Evolutionary conservation across 2,329 filamentous ascomycete genomes (phyloP).

Genomic region (Clonostachys solani): DNA sequence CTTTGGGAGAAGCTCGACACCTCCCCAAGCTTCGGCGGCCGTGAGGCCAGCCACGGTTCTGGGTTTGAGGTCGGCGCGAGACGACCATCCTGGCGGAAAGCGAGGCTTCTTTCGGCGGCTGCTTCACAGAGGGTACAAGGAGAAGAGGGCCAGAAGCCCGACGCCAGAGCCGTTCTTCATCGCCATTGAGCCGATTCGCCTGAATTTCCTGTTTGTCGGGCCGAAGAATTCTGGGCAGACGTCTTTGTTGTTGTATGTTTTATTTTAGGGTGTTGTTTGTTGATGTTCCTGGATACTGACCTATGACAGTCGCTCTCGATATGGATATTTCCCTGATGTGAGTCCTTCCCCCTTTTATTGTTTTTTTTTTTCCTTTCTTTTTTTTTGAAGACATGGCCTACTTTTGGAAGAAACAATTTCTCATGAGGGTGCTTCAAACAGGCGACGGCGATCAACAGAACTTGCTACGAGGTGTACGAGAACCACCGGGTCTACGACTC

Average conservation of each 20-base stretch:
- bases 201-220: slow-evolving; percentile 31
- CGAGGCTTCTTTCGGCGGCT: background rate
- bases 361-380: background rate
- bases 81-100: background rate
- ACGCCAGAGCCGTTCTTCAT: slow-evolving; percentile 4
- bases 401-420: background rate
- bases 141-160: slow-evolving; percentile 4
- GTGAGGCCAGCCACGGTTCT: background rate
- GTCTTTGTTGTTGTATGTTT: slow-evolving; percentile 28
- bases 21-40: slow-evolving; percentile 3
- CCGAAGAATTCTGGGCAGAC: slow-evolving; percentile 24
- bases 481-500: slow-evolving; percentile 15
- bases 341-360: slow-evolving; percentile 5
- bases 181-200: slow-evolving; percentile 12
- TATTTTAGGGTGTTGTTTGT: rapidly evolving
- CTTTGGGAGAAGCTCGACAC: slow-evolving; percentile 7
- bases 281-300: background rate
- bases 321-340: slow-evolving; percentile 30
- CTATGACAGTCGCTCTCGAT: slow-evolving; percentile 23
- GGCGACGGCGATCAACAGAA: slow-evolving; percentile 23
- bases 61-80: background rate
- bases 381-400: background rate
- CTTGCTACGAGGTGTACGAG: slow-evolving; percentile 27
- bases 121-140: background rate
- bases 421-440: slow-evolving; percentile 5